Evolutionary conservation across 2,329 filamentous ascomycete genomes (phyloP), one percentile per base, ranked within the genome.

Genomic region (Gliomastix tumulicola): DNA sequence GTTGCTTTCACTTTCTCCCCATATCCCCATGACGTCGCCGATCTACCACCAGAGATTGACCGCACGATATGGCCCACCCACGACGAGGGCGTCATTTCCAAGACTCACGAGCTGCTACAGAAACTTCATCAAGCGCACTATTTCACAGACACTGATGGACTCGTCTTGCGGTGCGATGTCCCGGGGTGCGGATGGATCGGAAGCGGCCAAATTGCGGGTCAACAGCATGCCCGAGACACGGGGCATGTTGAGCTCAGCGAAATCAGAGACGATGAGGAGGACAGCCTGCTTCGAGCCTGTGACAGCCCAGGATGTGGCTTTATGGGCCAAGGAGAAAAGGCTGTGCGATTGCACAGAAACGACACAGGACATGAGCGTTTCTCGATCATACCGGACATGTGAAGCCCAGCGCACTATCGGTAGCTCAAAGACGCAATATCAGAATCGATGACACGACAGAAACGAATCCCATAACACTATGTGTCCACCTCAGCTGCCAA

Each of bases 111-210:
- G 37, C 60, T 89, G 21, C 84, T 84, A 34, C 59, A 62, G 43
- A 74, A 82, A 42, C 66, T 97, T 27, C 62, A 68, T 42, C 72
- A 81, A 45, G 71, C 76, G 36, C 79, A 94, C 55, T 97, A 97
- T 55, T 96, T 79, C 50, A 96, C 89, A 1, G 88, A 96, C 55
- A 94, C 88, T 0, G 76, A 84, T 17, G 81, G 81, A 1, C 88
- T 96, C 52, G 69, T 76, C 25, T 74, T 96, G 40, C 78, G 71
- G 50, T 97, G 90, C 57, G 87, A 88, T 44, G 65, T 71, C 4
- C 50, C 56, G 12, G 56, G 66, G 8, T 90, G 85, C 51, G 71
- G 75, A 3, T 78, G 76, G 69, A 71, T 79, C 15, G 79, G 84
- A 1, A 76, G 76, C 38, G 85, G 85, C 2, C 70, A 87, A 55